Evolutionary conservation across 2,329 filamentous ascomycete genomes (phyloP), one percentile per base, ranked within the genome.

Genomic region (Fusarium proliferatum): DNA sequence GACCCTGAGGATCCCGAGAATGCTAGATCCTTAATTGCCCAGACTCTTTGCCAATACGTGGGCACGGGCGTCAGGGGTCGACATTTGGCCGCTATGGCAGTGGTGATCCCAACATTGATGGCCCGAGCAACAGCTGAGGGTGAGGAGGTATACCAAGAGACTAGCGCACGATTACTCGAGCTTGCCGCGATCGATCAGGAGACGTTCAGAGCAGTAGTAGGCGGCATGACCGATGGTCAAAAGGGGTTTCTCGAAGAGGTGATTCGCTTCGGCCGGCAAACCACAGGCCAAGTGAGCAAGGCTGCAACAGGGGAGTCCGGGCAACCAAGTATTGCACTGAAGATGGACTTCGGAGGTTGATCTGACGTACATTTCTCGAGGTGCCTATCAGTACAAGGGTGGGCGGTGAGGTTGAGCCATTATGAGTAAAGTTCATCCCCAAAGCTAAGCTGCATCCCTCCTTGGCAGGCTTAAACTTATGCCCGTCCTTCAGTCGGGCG

Each of bases 261-360:
- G 21, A 89, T 97, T 68, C 89, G 90, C 81, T 89, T 88, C 30
- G 91, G 91, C 58, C 84, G 89, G 76, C 84, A 87, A 75, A 80
- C 79, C 81, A 82, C 62, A 77, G 79, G 81, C 73, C 84, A 81
- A 77, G 76, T 78, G 75, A 80, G 79, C 79, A 84, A 85, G 76
- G 82, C 80, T 61, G 77, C 69, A 6, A 78, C 83, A 48, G 83
- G 82, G 57, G 86, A 84, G 66, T 84, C 86, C 65, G 88, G 85
- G 34, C 90, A 90, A 82, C 96, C 96, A 17, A 96, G 87, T 72
- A 99, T 99, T 86, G 94, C 94, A 61, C 83, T 99, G 79, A 96
- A 97, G 88, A 97, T 98, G 93, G 88, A 97, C 82, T 98, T 99
- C 87, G 90, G 90, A 9, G 84, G 85, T 48, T 82, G 77, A 76